A percentile compares a stretch with the other conserved stretches of the same genome.
Conservation (phyloP, 306 rosid genomes). For the Oemleria cerasiformis region DNA sequence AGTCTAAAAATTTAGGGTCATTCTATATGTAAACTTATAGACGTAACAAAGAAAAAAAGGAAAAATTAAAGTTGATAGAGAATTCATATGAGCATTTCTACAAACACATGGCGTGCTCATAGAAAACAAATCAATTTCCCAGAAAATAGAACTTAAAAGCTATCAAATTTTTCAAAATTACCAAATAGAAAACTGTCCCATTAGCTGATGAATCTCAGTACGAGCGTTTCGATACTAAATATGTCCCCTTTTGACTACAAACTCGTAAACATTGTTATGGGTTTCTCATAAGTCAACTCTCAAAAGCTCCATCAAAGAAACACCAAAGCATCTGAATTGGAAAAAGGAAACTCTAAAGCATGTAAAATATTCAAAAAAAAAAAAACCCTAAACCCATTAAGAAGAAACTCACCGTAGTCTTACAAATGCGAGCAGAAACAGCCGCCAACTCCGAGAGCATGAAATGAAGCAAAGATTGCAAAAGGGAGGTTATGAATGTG, state of each 20-base stretch:
- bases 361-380: neutral
- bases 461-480: neutral
- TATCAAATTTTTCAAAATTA: neutral
- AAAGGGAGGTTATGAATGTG: neutral
- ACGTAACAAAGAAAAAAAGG: neutral
- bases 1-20: neutral
- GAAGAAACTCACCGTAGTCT: constrained; percentile 14
- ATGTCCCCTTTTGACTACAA: neutral
- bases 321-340: neutral
- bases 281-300: neutral
- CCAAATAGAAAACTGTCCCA: neutral
- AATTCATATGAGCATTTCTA: constrained; percentile 12
- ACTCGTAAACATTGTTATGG: neutral
- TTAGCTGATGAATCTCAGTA: neutral
- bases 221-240: neutral
- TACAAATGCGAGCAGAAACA: neutral
- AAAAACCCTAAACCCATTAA: neutral
- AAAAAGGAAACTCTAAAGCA: neutral
- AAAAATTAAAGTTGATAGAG: neutral
- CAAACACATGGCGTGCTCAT: constrained; percentile 5
- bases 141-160: neutral
- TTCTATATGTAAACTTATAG: neutral
- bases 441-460: constrained; percentile 4
- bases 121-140: neutral
- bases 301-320: neutral